phyloP scores from a whole-genome alignment of 345 rosid species.

The Camelina hispida region DNA sequence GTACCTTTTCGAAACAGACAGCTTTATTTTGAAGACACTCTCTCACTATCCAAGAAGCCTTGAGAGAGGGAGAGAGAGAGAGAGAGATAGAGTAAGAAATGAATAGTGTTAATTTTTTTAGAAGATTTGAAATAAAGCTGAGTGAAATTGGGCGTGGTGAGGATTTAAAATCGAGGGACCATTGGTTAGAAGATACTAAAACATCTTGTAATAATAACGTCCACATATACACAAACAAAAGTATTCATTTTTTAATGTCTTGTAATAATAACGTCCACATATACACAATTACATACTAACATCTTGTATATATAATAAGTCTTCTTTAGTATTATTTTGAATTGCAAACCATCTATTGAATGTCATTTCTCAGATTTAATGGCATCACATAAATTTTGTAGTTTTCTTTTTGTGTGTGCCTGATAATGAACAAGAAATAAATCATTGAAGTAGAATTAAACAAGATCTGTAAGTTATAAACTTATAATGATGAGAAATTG shows the following conservation, averaged over 20 bases:
- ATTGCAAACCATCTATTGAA: neutral
- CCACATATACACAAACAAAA: constrained; percentile 27
- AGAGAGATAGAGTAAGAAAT: neutral
- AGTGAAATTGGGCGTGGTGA: constrained; percentile 13
- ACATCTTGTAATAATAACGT: constrained; percentile 21
- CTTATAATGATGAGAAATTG: too few relatives aligned
- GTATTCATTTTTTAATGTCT: constrained; percentile 4
- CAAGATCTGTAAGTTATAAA: neutral
- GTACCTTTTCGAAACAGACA: constrained; percentile 39
- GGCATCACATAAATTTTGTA: neutral
- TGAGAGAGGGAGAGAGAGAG: constrained; percentile 13
- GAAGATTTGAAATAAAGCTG: constrained; percentile 49
- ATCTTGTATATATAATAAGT: neutral
- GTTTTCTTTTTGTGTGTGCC: neutral
- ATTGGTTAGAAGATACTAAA: neutral
- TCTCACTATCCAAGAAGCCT: constrained; percentile 39
- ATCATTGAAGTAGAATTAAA: neutral
- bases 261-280: constrained; percentile 28
- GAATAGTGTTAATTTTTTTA: neutral
- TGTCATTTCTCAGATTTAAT: neutral
- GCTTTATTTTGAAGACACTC: constrained; percentile 43
- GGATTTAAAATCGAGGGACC: constrained; percentile 37
- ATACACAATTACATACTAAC: neutral
- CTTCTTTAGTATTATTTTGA: neutral
- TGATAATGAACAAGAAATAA: neutral